Base-by-base conservation (phyloP, 768 basidiomycete genomes). In the Suillus clintonianus region DNA sequence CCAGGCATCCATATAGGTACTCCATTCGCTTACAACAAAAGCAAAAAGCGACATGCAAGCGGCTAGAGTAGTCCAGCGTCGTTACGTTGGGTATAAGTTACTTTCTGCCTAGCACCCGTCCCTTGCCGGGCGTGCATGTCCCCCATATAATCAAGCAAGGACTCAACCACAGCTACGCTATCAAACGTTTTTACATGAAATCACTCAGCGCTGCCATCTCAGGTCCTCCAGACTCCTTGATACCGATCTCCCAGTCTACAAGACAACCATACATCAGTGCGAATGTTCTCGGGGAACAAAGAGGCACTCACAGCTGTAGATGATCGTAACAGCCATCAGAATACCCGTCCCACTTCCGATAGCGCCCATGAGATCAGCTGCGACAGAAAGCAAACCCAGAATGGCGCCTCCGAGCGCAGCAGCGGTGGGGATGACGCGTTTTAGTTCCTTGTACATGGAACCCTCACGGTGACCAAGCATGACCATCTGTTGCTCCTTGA, bases 381-480 rank as follows among this genome's bases (percentile, higher is more conserved):
- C 84, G 61, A 99, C 96, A 9, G 91, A 92, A 32, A 98, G 81
- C 13, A 97, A 79, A 32, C 97, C 97, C 15, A 99, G 89, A 64
- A 95, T 93, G 24, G 95, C 97, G 41, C 97, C 96, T 47, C 97
- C 96, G 67, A 98, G 93, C 0, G 95, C 94, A 27, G 97, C 97
- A 14, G 97, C 96, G 24, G 96, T 98, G 3, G 97, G 97, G 67
- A 99, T 97, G 66, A 99, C 91, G 51, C 94, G 86, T 83, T 98
- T 99, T 64, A 99, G 86, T 75, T 99, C 97, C 82, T 98, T 99
- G 85, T 99, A 99, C 93, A 99, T 97, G 39, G 91, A 94, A 19
- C 92, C 95, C 75, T 99, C 97, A 69, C 95, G 91, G 76, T 98
- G 96, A 63, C 94, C 88, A 3, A 89, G 87, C 89, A 90, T 90